Evolutionary conservation across 768 basidiomycete species (phyloP).

Genomic region (Boletus subparvulus): DNA sequence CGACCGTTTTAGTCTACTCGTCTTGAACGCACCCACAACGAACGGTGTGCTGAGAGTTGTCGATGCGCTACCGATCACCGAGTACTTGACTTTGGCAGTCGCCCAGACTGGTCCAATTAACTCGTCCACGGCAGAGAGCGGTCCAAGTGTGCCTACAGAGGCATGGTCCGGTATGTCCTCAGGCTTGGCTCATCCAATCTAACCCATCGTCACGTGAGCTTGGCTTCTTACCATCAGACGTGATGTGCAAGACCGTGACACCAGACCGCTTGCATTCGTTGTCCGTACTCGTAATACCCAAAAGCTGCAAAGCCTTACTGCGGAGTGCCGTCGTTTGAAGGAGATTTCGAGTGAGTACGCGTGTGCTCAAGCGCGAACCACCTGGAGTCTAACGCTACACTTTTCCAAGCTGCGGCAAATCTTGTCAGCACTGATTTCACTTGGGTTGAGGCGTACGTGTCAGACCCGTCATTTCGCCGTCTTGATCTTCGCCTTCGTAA

Average conservation of each 20-base stretch:
- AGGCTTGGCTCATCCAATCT: neutral
- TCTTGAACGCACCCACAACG: conserved; percentile 7
- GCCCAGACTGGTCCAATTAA: conserved; percentile 51
- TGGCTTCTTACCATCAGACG: conserved; percentile 52
- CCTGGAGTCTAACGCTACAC: neutral
- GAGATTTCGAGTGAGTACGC: conserved; percentile 53
- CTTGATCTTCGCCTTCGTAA: conserved; percentile 53
- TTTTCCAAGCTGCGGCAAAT: conserved; percentile 12
- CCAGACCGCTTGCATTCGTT: conserved; percentile 42
- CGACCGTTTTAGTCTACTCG: conserved; percentile 10
- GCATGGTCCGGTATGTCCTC: conserved; percentile 37
- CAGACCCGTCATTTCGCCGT: conserved; percentile 4
- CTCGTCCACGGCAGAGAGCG: conserved; percentile 23
- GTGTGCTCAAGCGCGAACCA: neutral
- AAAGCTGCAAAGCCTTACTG: conserved; percentile 44
- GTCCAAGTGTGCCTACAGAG: conserved; percentile 33
- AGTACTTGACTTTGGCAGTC: conserved; percentile 53
- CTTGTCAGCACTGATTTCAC: conserved; percentile 11
- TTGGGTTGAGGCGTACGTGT: conserved; percentile 20
- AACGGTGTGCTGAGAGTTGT: conserved; percentile 2
- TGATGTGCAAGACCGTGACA: conserved; percentile 35
- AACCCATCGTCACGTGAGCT: conserved; percentile 35
- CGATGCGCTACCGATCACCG: conserved; percentile 49
- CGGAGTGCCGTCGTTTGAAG: conserved; percentile 58
- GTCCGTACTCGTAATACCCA: conserved; percentile 45